Evolutionary conservation across 345 rosid genomes (phyloP).

Genomic region (Trapa bicornis): DNA sequence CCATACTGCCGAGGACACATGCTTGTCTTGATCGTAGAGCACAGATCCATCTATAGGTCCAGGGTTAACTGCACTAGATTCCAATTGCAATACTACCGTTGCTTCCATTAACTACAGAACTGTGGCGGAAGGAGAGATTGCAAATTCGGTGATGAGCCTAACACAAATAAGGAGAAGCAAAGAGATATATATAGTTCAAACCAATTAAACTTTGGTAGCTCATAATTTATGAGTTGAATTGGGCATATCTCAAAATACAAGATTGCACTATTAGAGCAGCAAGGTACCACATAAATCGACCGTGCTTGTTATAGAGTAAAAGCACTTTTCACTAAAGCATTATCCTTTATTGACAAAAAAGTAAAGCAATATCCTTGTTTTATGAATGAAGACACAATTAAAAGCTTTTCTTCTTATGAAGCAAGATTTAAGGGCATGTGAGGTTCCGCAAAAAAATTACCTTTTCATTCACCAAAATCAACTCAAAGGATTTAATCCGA

Average conservation of each 20-base stretch:
- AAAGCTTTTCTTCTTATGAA: background rate
- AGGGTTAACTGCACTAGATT: constrained; percentile 14
- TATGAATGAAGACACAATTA: background rate
- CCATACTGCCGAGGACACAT: constrained; percentile 78
- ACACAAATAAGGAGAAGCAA: background rate
- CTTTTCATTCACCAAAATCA: background rate
- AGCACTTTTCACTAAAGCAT: background rate
- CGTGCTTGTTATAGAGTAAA: background rate
- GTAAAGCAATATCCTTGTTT: background rate
- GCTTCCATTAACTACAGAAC: constrained; percentile 4
- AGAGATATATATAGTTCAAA: background rate
- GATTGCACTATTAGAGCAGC: background rate
- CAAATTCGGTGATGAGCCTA: background rate
- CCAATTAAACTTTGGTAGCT: background rate
- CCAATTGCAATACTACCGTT: constrained; percentile 11
- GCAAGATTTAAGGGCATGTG: background rate
- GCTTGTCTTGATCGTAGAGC: constrained; percentile 76
- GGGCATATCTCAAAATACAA: background rate
- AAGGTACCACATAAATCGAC: background rate
- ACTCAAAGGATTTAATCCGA: background rate
- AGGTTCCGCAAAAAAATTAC: background rate
- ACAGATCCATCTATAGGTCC: constrained; percentile 31
- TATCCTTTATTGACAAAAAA: background rate
- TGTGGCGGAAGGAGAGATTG: background rate
- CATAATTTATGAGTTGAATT: background rate